Conservation (phyloP, 805 yeast genomes). For the Metschnikowia aberdeeniae region DNA sequence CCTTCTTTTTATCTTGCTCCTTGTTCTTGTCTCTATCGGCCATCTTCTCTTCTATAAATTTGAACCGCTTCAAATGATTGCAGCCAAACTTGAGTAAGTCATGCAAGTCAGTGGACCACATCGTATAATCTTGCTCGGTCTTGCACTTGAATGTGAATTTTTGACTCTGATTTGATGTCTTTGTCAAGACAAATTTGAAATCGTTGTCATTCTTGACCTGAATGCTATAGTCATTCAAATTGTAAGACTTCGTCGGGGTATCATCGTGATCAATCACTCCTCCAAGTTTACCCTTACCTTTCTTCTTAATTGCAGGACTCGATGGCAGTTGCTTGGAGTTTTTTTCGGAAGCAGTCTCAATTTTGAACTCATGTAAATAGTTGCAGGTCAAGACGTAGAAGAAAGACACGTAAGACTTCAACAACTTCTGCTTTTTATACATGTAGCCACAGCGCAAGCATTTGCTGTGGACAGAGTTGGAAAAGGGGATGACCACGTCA, state of each 20-base stretch:
- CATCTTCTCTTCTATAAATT: conserved; percentile 42
- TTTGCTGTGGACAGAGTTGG: conserved; percentile 36
- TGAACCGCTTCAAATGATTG: conserved; percentile 47
- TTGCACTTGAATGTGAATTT: conserved; percentile 44
- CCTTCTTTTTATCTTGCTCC: conserved; percentile 1
- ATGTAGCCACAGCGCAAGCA: conserved; percentile 37
- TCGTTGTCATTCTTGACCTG: conserved; percentile 29
- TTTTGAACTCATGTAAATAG: conserved; percentile 40
- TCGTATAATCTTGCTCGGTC: conserved; percentile 38
- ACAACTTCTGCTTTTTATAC: conserved; percentile 38
- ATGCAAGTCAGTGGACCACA: conserved; percentile 54
- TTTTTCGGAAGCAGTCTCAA: conserved; percentile 22
- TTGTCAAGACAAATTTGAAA: conserved; percentile 32
- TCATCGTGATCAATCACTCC: conserved; percentile 40
- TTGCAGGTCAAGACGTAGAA: conserved; percentile 41
- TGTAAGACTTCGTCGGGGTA: conserved; percentile 38
- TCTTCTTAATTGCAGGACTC: conserved; percentile 10
- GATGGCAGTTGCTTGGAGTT: conserved; percentile 10
- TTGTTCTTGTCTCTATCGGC: conserved; percentile 16
- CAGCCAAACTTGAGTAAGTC: conserved; percentile 47
- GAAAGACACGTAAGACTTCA: conserved; percentile 35
- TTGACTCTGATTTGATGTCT: conserved; percentile 24
- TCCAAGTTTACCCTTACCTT: conserved; percentile 32
- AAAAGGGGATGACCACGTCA: conserved; percentile 30
- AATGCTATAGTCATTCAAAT: conserved; percentile 35